Evolutionary conservation across 495 filamentous ascomycete species (phyloP).

Genomic region (Staphylotrichum longicolle): DNA sequence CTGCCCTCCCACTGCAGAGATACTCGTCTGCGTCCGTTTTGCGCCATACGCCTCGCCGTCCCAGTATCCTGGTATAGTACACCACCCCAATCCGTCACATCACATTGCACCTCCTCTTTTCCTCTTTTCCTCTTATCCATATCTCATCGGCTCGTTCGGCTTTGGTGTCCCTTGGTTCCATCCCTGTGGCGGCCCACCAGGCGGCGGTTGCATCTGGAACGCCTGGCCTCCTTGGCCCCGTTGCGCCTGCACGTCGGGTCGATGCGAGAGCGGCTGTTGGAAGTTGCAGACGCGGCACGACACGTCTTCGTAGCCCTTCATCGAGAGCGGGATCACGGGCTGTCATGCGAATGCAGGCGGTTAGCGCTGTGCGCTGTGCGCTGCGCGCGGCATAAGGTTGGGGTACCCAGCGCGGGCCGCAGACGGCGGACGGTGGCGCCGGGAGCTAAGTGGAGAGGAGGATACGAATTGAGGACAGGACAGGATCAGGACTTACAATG

Average conservation of each 20-base stretch:
- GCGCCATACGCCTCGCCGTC: slow-evolving; percentile 4
- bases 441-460: neutral
- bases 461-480: neutral
- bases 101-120: neutral
- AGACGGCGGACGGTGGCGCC: too few species aligned
- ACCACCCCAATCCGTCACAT: neutral
- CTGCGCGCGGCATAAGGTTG: too few species aligned
- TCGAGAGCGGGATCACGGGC: slow-evolving; percentile 55
- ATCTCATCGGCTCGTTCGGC: slow-evolving; percentile 40
- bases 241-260: slow-evolving; percentile 50
- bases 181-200: slow-evolving; percentile 27
- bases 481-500: slow-evolving; percentile 39
- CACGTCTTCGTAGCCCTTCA: slow-evolving; percentile 56
- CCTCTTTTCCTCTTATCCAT: slow-evolving; percentile 23
- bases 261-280: slow-evolving; percentile 52
- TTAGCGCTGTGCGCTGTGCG: slow-evolving; percentile 15
- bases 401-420: too few species aligned
- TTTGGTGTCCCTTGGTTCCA: slow-evolving; percentile 30
- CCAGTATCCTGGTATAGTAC: neutral
- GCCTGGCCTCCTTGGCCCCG: slow-evolving; percentile 40
- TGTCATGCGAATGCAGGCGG: slow-evolving; percentile 16
- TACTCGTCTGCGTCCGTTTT: neutral
- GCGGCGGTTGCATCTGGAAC: slow-evolving; percentile 46
- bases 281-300: slow-evolving; percentile 56
- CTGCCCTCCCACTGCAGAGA: too few species aligned